These are phyloP conservation scores for Collybia nuda DNA, from an alignment of 768 basidiomycete genomes.

Conservation along the genomic window DNA sequence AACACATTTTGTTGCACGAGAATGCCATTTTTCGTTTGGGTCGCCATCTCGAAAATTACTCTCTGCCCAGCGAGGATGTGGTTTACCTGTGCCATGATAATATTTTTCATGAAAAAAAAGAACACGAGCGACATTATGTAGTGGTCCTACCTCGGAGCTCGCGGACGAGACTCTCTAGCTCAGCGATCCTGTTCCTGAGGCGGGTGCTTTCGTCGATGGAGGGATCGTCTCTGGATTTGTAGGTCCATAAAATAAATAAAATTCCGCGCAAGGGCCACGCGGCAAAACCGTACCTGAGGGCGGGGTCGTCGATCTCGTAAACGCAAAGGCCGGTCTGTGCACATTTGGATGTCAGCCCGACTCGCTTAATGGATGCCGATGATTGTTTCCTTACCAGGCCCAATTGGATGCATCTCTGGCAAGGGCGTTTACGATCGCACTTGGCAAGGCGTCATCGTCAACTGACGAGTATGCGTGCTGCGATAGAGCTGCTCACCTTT, in stretches of 20 bases:
- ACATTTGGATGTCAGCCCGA: not conserved
- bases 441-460: slow-evolving; percentile 27
- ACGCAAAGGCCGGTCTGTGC: slow-evolving; percentile 88
- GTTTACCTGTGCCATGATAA: slow-evolving; percentile 58
- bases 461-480: slow-evolving; percentile 7
- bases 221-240: slow-evolving; percentile 70
- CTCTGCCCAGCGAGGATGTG: slow-evolving; percentile 86
- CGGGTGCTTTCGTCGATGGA: slow-evolving; percentile 85
- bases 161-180: slow-evolving; percentile 88
- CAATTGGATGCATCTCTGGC: slow-evolving; percentile 86
- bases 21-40: slow-evolving; percentile 85
- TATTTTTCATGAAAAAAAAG: slow-evolving; percentile 7
- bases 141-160: slow-evolving; percentile 69
- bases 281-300: slow-evolving; percentile 53
- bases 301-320: slow-evolving; percentile 91
- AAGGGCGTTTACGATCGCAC: slow-evolving; percentile 93
- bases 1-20: slow-evolving; percentile 71
- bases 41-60: slow-evolving; percentile 77
- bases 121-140: not conserved
- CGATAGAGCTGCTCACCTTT: slow-evolving; percentile 53
- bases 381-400: slow-evolving; percentile 59
- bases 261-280: not conserved
- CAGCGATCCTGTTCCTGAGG: slow-evolving; percentile 84
- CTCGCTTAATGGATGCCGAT: slow-evolving; percentile 6
- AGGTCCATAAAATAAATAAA: slow-evolving; percentile 3